Base-by-base conservation (phyloP, 2,329 filamentous ascomycete species). In the Alternaria longipes region DNA sequence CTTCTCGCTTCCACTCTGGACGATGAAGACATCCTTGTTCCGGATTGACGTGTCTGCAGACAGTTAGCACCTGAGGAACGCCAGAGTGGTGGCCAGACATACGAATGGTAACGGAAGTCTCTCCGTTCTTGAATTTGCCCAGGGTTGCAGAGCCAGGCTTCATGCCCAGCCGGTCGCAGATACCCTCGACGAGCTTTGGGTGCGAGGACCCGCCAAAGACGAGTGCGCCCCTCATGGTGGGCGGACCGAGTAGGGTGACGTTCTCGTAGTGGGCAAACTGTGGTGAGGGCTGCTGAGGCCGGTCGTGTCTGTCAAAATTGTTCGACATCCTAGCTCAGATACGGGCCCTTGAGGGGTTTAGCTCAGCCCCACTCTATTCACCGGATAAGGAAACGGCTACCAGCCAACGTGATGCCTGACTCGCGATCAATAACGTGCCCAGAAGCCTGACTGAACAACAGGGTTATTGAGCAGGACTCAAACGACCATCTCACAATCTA, bases 11-110 rank as follows among this genome's bases (percentile, higher is more conserved):
- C 95, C 95, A 65, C 94, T 98, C 84, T 99, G 95, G 63, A 99
- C 91, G 78, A 99, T 94, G 80, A 98, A 99, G 73, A 99, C 94
- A 86, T 99, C 94, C 81, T 98, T 96, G 78, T 99, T 96, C 71
- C 95, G 91, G 68, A 99, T 93, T 26, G 89, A 90, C 52, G 83
- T 83, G 73, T 84, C 82, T 84, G 62, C n/a, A 28, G 34, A 38
- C 45, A n/a, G 62, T 71, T 50, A 73, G 71, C 62, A 63, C 41
- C 56, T 52, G 52, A 57, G 49, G 49, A 46, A 36, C 18, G n/a
- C n/a, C 22, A 18, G 38, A 40, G 47, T 11, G 11, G 57, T 32
- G 47, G 55, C 57, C 18, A 41, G 52, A 75, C 79, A 66, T 71
- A 84, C 87, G 86, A 72, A 91, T 89, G 74, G 89, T 86, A 67